Percentiles rank a stretch among this genome's conserved stretches.
phyloP scores from a whole-genome alignment of 169 alveolate species.

The Eimeria acervulina region DNA sequence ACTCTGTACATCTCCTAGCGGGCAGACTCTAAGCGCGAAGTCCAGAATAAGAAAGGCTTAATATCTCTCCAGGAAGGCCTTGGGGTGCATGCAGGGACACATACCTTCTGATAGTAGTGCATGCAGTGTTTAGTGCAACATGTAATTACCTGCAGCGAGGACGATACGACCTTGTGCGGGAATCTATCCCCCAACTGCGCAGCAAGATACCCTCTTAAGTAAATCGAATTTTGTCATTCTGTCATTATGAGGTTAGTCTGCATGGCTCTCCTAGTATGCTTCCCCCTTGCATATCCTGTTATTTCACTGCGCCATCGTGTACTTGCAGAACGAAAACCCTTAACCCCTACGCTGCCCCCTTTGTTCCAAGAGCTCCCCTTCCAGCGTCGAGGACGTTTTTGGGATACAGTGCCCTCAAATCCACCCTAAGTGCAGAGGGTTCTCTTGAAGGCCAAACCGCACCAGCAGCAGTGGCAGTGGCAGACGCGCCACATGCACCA shows the following conservation, averaged over 20 bases:
- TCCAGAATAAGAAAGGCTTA: neutral
- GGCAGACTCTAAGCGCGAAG: neutral
- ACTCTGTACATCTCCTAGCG: neutral
- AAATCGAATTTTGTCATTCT: neutral
- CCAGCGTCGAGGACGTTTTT: neutral
- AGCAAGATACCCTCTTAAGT: neutral
- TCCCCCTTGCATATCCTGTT: too few relatives aligned
- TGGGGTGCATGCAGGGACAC: neutral
- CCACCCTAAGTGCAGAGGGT: neutral
- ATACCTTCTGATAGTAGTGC: neutral
- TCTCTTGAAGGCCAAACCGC: neutral
- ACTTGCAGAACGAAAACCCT: slow-evolving; percentile 48
- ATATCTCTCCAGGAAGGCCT: neutral
- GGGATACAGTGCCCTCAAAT: neutral
- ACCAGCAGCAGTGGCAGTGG: neutral
- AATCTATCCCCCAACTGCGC: neutral
- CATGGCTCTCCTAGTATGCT: neutral
- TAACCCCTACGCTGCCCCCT: slow-evolving; percentile 61
- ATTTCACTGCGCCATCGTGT: neutral
- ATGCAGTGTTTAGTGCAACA: neutral
- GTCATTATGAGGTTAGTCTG: neutral
- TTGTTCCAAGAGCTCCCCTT: slow-evolving; percentile 25
- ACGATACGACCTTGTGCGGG: neutral
- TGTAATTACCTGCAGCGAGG: slow-evolving; percentile 36
- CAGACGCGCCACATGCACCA: neutral